Evolutionary conservation across 169 alveolate genomes (phyloP), one percentile per base, ranked within the genome.

Genomic region (Plasmodium fragile): DNA sequence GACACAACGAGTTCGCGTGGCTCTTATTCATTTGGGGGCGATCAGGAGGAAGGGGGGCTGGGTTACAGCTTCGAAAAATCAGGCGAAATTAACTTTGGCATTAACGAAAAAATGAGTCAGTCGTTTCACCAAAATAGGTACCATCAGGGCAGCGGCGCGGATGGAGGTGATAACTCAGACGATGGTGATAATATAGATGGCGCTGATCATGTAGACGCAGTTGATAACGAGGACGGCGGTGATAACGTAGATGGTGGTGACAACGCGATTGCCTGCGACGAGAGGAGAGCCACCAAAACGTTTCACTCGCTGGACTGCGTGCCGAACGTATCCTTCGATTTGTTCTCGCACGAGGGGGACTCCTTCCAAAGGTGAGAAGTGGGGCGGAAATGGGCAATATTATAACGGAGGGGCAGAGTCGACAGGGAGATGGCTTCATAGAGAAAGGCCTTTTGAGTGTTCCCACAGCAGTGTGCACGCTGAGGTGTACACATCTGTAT

Each of bases 251-350:
- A 49, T n/a, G 55, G 8, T 22, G 59, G 32, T 16, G 45, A 22
- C 10, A 81, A 81, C 25, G 52, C 5, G 25, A 32, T 32, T 8
- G 11, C 30, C 45, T 45, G 41, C 41, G 49, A 49, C 34, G 13
- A 22, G 22, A 70, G 52, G 36, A 82, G 36, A 7, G 36, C 18
- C n/a, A 34, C 34, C 45, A 82, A 85, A 52, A 77, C 93, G 5
- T 85, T 85, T 72, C 93, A 85, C 4, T 73, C 85, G 3, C 80
- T 85, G 77, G 87, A 85, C 16, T 49, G 77, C n/a, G 43, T 85
- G 32, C 93, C 93, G 32, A 85, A 85, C 41, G 45, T 85, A 39
- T 73, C 93, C 30, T 85, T 85, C 59, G 93, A 85, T 85, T 28
- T 85, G 18, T 75, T 75, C 69, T 45, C 55, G 25, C 59, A 73